These are phyloP conservation scores for Vitrella brassicaformis DNA, from an alignment of 73 alveolate genomes.

Conservation along the genomic window DNA sequence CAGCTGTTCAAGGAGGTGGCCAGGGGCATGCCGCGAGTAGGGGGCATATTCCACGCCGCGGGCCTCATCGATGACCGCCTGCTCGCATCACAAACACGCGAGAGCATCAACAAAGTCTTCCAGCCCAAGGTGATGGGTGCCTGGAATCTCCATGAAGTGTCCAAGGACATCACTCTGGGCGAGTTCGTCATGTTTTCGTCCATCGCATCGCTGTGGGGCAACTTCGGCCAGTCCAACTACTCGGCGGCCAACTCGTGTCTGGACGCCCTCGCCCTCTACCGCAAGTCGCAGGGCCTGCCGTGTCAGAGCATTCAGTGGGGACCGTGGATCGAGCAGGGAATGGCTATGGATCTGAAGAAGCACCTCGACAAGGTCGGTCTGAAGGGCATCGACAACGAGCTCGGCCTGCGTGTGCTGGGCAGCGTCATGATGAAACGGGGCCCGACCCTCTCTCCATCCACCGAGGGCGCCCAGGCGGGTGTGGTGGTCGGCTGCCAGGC, in stretches of 20 bases:
- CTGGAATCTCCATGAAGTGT: background rate
- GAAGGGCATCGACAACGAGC: background rate
- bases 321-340: slow-evolving; percentile 9
- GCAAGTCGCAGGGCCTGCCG: background rate
- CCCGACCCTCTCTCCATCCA: too few relatives aligned
- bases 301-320: slow-evolving; percentile 1
- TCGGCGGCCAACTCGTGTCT: slow-evolving; percentile 27
- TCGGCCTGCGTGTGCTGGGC: background rate
- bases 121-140: slow-evolving; percentile 14
- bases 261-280: background rate
- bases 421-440: too few relatives aligned
- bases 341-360: background rate
- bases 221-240: slow-evolving; percentile 26
- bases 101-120: background rate
- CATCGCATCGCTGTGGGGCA: background rate
- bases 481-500: background rate
- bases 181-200: background rate
- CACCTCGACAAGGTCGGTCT: background rate
- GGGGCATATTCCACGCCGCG: slow-evolving; percentile 2
- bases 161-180: background rate
- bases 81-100: background rate
- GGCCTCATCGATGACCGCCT: slow-evolving; percentile 1
- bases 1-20: too few relatives aligned
- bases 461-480: background rate
- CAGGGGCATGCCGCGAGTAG: background rate